Conservation (phyloP, 768 basidiomycete genomes). For the Leccinum pellstonianum region DNA sequence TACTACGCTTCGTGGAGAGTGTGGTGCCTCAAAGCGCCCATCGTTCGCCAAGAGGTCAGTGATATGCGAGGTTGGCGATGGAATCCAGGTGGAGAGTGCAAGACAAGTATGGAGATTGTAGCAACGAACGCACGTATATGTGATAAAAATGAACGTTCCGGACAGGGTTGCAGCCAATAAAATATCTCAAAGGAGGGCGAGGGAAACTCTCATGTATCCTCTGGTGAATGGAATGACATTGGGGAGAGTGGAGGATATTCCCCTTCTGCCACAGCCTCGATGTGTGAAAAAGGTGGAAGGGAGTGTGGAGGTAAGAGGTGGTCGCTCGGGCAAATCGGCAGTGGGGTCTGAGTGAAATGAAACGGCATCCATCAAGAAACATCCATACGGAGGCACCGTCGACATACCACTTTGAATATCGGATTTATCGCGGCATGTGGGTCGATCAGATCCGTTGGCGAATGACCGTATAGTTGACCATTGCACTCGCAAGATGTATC, state of each 20-base stretch:
- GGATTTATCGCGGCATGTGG: slow-evolving; percentile 77
- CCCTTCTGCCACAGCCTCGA: slow-evolving; percentile 81
- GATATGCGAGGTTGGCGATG: slow-evolving; percentile 11
- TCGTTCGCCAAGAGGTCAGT: slow-evolving; percentile 20
- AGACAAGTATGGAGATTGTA: slow-evolving; percentile 27
- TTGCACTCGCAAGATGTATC: slow-evolving; percentile 50
- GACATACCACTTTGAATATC: slow-evolving; percentile 87
- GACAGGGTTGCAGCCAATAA: slow-evolving; percentile 21
- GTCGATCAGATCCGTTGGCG: slow-evolving; percentile 58
- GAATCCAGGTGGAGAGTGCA: slow-evolving; percentile 30
- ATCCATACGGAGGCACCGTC: background rate
- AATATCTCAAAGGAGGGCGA: slow-evolving; percentile 24
- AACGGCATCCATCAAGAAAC: slow-evolving; percentile 8
- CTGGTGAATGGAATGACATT: slow-evolving; percentile 65
- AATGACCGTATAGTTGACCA: slow-evolving; percentile 51
- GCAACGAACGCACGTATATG: slow-evolving; percentile 29
- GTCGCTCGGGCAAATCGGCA: slow-evolving; percentile 44
- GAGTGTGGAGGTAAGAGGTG: slow-evolving; percentile 43
- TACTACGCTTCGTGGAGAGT: slow-evolving; percentile 16
- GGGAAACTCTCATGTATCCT: slow-evolving; percentile 35
- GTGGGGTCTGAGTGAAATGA: slow-evolving; percentile 45
- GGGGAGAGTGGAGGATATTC: slow-evolving; percentile 72
- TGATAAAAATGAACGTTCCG: slow-evolving; percentile 28
- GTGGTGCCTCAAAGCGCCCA: slow-evolving; percentile 3
- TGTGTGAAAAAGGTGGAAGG: slow-evolving; percentile 75